A percentile compares a stretch with the other conserved stretches of the same genome.
These are phyloP conservation scores for Ananas comosus DNA, from an alignment of 176 grass and related monocot genomes.

Conservation along the genomic window DNA sequence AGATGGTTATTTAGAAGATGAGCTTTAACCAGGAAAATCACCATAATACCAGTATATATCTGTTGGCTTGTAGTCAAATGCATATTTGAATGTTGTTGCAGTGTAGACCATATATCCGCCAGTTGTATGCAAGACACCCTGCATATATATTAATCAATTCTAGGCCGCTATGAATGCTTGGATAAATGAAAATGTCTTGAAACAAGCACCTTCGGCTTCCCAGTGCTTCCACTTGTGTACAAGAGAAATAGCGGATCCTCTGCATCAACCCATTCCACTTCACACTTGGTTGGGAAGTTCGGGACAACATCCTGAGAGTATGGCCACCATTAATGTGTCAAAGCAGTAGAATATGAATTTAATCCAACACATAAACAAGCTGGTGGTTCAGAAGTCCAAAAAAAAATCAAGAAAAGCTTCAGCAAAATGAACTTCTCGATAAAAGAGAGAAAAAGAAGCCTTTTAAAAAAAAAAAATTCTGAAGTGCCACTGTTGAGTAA, in stretches of 20 bases:
- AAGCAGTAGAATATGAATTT: neutral
- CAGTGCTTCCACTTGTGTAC: conserved; percentile 97
- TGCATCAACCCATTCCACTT: conserved; percentile 97
- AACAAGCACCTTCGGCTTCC: conserved; percentile 77
- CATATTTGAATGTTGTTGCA: conserved; percentile 93
- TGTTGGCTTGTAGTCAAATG: conserved; percentile 87
- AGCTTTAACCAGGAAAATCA: neutral
- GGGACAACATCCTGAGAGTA: conserved; percentile 61
- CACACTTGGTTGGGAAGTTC: conserved; percentile 62
- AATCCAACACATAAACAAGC: conserved; percentile 10
- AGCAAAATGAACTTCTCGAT: neutral
- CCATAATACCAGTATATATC: conserved; percentile 66
- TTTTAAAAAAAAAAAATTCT: neutral
- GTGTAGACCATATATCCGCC: conserved; percentile 97
- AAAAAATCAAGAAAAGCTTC: neutral
- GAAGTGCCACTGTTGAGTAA: neutral
- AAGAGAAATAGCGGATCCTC: conserved; percentile 97
- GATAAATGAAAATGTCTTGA: neutral
- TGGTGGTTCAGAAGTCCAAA: neutral
- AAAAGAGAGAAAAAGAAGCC: neutral
- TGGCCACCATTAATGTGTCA: neutral
- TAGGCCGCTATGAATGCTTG: conserved; percentile 3
- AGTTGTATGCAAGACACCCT: conserved; percentile 98
- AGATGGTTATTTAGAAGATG: conserved; percentile 4
- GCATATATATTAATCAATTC: conserved; percentile 18